A percentile compares a stretch with the other conserved stretches of the same genome.
These are phyloP conservation scores for Candida verbasci DNA, from an alignment of 805 yeast species.

Conservation along the genomic window DNA sequence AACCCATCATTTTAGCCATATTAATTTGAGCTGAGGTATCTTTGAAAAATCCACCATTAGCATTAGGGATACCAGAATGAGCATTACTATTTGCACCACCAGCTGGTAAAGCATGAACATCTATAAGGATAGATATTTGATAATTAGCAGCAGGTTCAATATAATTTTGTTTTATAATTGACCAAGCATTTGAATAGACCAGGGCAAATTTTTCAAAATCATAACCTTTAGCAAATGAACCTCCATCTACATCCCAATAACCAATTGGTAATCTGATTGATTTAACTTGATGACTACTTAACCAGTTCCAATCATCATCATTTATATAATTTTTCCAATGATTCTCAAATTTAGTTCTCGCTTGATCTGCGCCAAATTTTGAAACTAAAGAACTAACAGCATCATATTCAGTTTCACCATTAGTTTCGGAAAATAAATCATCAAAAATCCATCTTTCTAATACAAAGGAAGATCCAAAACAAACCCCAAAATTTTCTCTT, in stretches of 20 bases:
- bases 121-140: slow-evolving; percentile 73
- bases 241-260: slow-evolving; percentile 79
- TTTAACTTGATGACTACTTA: slow-evolving; percentile 63
- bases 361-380: slow-evolving; percentile 47
- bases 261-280: slow-evolving; percentile 86
- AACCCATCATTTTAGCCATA: slow-evolving; percentile 50
- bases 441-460: slow-evolving; percentile 77
- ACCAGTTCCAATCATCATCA: slow-evolving; percentile 79
- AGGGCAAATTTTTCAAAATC: slow-evolving; percentile 49
- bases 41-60: slow-evolving; percentile 64
- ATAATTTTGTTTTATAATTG: slow-evolving; percentile 43
- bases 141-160: slow-evolving; percentile 56
- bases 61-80: slow-evolving; percentile 66
- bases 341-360: slow-evolving; percentile 48
- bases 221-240: slow-evolving; percentile 53
- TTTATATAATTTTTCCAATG: slow-evolving; percentile 65
- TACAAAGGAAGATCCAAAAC: slow-evolving; percentile 77
- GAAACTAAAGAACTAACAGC: slow-evolving; percentile 54
- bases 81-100: slow-evolving; percentile 91
- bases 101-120: slow-evolving; percentile 85
- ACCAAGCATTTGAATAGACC: slow-evolving; percentile 78
- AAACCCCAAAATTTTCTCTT: slow-evolving; percentile 75
- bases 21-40: slow-evolving; percentile 35
- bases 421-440: slow-evolving; percentile 51
- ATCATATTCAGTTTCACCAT: slow-evolving; percentile 63